Evolutionary conservation across 1,284 basidiomycete species (phyloP).

Genomic region (Erythrobasidium hasegawianum): DNA sequence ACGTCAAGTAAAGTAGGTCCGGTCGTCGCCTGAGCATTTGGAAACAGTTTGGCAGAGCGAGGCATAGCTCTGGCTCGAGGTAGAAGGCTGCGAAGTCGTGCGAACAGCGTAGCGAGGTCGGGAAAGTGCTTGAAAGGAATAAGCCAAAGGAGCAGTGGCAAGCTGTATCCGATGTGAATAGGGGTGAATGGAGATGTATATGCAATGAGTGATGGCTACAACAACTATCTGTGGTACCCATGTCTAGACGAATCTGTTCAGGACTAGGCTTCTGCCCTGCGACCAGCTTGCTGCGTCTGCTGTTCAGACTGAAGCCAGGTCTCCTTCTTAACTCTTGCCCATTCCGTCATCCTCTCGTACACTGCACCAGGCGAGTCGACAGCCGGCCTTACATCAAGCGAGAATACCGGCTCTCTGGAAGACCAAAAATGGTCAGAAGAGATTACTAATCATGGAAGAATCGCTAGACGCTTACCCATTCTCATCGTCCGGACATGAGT

Average conservation of each 20-base stretch:
- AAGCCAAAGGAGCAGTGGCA: too few relatives aligned
- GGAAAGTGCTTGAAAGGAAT: too few relatives aligned
- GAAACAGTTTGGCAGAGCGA: constrained; percentile 30
- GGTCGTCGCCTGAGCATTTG: constrained; percentile 21
- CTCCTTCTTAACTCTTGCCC: constrained; percentile 45
- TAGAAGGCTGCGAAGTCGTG: background rate
- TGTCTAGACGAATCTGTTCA: too few relatives aligned
- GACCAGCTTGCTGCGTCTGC: too few relatives aligned
- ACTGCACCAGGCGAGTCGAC: constrained; percentile 44
- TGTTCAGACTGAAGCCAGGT: constrained; percentile 15
- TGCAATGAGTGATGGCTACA: too few relatives aligned
- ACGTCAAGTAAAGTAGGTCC: constrained; percentile 44
- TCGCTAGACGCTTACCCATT: constrained; percentile 57
- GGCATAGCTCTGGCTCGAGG: constrained; percentile 6
- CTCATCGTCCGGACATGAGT: constrained; percentile 75
- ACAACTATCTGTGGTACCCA: too few relatives aligned
- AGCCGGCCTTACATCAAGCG: constrained; percentile 65
- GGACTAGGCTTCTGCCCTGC: too few relatives aligned
- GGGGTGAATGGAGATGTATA: too few relatives aligned
- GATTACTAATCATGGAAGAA: background rate
- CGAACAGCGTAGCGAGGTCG: background rate
- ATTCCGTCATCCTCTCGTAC: constrained; percentile 42
- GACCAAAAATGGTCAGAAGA: background rate
- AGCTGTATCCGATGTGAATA: too few relatives aligned
- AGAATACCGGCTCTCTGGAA: constrained; percentile 70